Evolutionary conservation across 495 filamentous ascomycete species (phyloP), one percentile per base, ranked within the genome.

Genomic region (Mycothermus thermophilus): DNA sequence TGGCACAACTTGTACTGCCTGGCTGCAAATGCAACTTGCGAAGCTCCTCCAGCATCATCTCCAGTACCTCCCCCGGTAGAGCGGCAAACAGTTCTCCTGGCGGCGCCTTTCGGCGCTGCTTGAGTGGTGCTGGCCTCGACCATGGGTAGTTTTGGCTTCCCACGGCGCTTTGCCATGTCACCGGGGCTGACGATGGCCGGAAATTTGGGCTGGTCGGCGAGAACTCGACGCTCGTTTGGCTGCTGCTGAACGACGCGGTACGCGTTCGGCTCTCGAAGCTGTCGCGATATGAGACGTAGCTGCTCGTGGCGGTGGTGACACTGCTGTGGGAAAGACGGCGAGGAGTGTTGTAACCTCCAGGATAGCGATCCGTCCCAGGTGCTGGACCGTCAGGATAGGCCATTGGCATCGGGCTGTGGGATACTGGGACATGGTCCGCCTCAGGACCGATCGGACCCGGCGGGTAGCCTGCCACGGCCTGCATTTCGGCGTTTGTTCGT

Each of bases 41-140:
- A 31, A 73, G 50, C 16, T 64, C 56, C 21, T 57, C 56, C 9
- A 66, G 43, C 17, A 76, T 64, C 34, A 75, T 58, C 43, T 63
- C 55, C 31, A 78, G 51, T 3, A 77, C 68, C 42, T 74, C 70
- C 5, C 69, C 67, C 5, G 74, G 72, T 8, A 80, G 52, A 10
- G 57, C 57, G 27, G 63, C 60, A 21, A 77, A 67, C 11, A 72
- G 49, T 34, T 71, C 68, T 5, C 65, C 64, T 0, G 53, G 59
- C 11, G 50, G 50, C 26, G 50, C 46, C 34, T 50, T 58, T 15
- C 48, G 51, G 15, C 49, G 42, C 15, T 55, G 42, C 38, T 59
- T 50, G 27, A 50, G 33, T 5, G 47, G 57, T 0, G 54, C 46
- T 6, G 63, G 59, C 34, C 53, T 52, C 35, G 60, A 58, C 51